Evolutionary conservation across 2,329 filamentous ascomycete genomes (phyloP).

Genomic region (Colletotrichum sp.): DNA sequence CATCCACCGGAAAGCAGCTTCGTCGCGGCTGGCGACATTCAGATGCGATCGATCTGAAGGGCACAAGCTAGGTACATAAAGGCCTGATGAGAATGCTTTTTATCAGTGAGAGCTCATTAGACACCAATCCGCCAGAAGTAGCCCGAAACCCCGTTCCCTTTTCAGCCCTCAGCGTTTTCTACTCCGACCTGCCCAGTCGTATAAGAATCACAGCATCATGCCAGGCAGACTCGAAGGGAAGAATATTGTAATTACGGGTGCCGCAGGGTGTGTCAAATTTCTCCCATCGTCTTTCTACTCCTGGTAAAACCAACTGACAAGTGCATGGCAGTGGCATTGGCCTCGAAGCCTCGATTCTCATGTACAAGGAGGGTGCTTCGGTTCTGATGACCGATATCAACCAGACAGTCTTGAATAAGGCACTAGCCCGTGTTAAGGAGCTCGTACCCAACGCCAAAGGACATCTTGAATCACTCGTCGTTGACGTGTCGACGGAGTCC

Average conservation of each 20-base stretch:
- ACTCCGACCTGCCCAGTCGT: accelerated
- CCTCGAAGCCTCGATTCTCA: slow-evolving; percentile 88
- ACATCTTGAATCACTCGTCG: not conserved
- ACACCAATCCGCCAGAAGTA: not conserved
- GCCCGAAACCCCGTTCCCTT: not conserved
- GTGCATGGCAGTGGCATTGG: slow-evolving; percentile 75
- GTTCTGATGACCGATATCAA: slow-evolving; percentile 89
- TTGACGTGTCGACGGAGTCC: slow-evolving; percentile 83
- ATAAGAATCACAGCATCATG: not conserved
- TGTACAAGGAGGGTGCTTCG: slow-evolving; percentile 84
- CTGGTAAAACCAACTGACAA: not conserved
- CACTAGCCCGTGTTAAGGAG: slow-evolving; percentile 32
- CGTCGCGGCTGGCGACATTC: not conserved
- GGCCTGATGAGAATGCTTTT: not conserved
- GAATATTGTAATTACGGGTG: slow-evolving; percentile 79
- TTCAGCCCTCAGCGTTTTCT: not conserved
- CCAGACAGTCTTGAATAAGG: slow-evolving; percentile 76
- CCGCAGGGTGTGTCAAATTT: slow-evolving; percentile 70
- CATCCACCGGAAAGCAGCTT: not conserved
- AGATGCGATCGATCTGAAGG: not conserved
- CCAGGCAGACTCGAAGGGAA: slow-evolving; percentile 61
- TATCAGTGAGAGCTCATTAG: not conserved
- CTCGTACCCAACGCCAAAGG: slow-evolving; percentile 32
- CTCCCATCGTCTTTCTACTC: not conserved
- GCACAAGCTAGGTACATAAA: not conserved